Base-by-base conservation (phyloP, 768 basidiomycete species). In the Serendipita vermifera region DNA sequence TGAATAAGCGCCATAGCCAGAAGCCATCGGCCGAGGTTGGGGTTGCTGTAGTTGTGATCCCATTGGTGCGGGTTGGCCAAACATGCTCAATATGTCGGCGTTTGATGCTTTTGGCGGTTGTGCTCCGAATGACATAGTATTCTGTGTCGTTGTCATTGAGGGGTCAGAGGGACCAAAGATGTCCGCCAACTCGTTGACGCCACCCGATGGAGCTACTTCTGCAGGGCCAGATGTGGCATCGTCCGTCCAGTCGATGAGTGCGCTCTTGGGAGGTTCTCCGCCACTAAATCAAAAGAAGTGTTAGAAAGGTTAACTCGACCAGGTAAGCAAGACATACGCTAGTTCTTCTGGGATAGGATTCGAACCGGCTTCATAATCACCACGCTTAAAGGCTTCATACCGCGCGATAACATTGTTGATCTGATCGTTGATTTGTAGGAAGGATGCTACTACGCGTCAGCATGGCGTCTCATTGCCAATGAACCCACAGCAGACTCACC, bases 361-460 rank as follows among this genome's bases (percentile, higher is more conserved):
- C 22, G 80, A 70, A 5, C 82, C 81, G 15, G 74, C 76, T 2
- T 73, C 71, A 65, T 81, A 93, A 70, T 99, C 92, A 53, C 96
- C 96, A 57, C 79, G 81, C 70, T 90, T 90, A 77, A 86, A 97
- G 0, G 90, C 83, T 58, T 97, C 91, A 66, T 92, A 97, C 22
- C 94, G 85, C 27, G 78, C 77, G 13, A 97, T 69, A 13, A 92
- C 90, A 17, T 80, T 86, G 71, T 99, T 99, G 69, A 99, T 92
- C 64, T 96, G 87, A 69, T 99, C 96, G 68, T 99, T 99, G 59
- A 93, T 93, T 67, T 98, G 81, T 15, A 99, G 73, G 67, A 96
- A 85, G 2, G 90, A 90, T 59, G 93, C 93, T 91, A 63, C 2
- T n/a, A n/a, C 20, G 31, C 4, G 22, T 43, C 22, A 11, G 27